Evolutionary conservation across 1,284 basidiomycete genomes (phyloP), one percentile per base, ranked within the genome.

Genomic region (Leucoagaricus sp.): DNA sequence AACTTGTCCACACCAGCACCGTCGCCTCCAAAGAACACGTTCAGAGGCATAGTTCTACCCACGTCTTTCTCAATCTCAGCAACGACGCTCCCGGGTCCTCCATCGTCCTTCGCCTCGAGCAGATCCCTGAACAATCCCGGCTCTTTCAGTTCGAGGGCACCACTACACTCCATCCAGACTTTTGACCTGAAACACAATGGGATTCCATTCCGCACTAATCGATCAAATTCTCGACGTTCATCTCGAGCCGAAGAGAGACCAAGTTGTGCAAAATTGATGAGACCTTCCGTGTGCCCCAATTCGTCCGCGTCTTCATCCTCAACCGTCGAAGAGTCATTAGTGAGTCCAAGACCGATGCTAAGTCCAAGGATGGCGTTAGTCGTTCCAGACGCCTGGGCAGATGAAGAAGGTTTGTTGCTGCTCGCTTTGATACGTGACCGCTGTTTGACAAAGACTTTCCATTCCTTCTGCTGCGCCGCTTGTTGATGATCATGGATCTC

Each of bases 11-110:
- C 94, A 1, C 97, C 97, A 0, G 88, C 91, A 0, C 96, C 96
- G 67, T 96, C 93, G 1, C 95, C 92, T 0, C 94, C 96, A 72
- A 98, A 99, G 75, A 96, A 99, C 33, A 98, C 82, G 67, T 98
- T 98, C 41, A 96, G 77, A 0, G 96, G 96, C 89, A 98, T 97
- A 40, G 93, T 96, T 70, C 94, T 74, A 54, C 89, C 85, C 0
- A 98, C 92, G 67, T 98, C 96, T 74, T 98, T 96, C 75, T 96
- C 95, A 60, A 99, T 98, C 75, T 99, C 96, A 42, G 68, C 72
- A 49, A 86, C 81, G 0, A 91, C 85, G 42, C 82, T 80, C 21
- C 75, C 78, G 13, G 75, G 76, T 40, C 80, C 82, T 29, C 79
- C 77, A 25, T 75, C 76, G 61, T 15, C 23, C 4, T 36, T 46